Evolutionary conservation across 78 protist species (phyloP), one percentile per base, ranked within the genome.

Genomic region (Isochrysis galbana): DNA sequence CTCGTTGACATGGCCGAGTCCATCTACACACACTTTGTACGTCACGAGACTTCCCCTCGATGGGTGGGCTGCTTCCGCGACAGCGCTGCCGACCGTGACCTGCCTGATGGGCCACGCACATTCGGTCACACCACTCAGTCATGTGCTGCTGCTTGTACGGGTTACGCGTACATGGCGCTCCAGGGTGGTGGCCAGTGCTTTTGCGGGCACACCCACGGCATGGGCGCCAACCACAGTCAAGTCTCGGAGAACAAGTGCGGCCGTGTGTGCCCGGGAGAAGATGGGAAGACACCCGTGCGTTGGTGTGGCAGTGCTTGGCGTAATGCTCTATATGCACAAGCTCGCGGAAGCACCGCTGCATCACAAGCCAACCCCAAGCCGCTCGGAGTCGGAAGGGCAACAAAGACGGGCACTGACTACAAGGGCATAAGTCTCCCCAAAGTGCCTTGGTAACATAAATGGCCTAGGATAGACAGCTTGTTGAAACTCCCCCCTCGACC

Each of bases 171-270:
- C 46, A 39, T 77, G n/a, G 84, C 46, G 32, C 44, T 77, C 34
- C 47, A 36, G 47, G n/a, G 46, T 46, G 84, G 84, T 7, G 84
- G 84, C 17, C 84, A 77, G 84, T 77, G 84, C 84, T 77, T 77
- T 19, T 77, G 84, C 46, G 44, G 47, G 19, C 23, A 14, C 25
- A 1, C 84, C 21, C 5, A 22, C 47, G n/a, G 19, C 19, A 3
- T 5, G 19, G 21, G 34, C 34, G 10, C 47, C 29, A 77, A 77
- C 84, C 84, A 77, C 84, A 22, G 48, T 22, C 2, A n/a, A 19
- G 41, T 72, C 41, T 36, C 42, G 3, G 82, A 72, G 25, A 17
- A 2, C 36, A 72, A 34, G n/a, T 77, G 84, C 47, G 84, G 84
- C 84, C 32, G 36, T 29, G 46, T 77, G 14, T 77, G 84, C 46